Base-by-base conservation (phyloP, 1,139 yeast species). In the Kodamaea arcana region DNA sequence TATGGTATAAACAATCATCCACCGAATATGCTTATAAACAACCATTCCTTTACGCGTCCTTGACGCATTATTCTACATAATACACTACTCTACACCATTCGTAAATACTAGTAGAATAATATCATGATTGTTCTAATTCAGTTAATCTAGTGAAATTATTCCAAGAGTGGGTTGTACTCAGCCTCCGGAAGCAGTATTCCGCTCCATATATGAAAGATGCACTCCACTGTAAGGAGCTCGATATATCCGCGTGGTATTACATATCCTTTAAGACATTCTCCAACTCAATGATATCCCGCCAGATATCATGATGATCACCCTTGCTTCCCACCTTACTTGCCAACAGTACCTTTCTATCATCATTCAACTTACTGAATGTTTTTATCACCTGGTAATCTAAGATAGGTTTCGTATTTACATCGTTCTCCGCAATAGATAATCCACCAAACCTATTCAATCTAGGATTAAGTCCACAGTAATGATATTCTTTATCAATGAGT, bases 391-490 rank as follows among this genome's bases (percentile, higher is more conserved):
- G 78, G 43, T 69, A 75, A 46, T 83, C 90, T 38, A 83, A 67
- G 34, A 82, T 60, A 0, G 83, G 83, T 43, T 79, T 76, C 35
- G 67, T 51, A 38, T 65, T 64, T 20, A 61, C 52, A 24, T 65
- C 68, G 31, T 60, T 58, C n/a, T 48, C 56, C 3, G 61, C 47
- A 41, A 64, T 49, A 11, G 59, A 51, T 27, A 69, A 46, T n/a
- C 75, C 75, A 2, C 80, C 78, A 35, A 75, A 62, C 33, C 90
- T 63, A 51, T 83, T 83, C 61, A 80, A 63, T 43, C 77, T 68
- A 3, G 97, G 95, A 52, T 90, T 92, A 44, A 92, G 65, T 0
- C 97, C 96, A 40, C 86, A 82, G 41, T 65, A 60, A 43, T 85
- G 94, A 36, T 68, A 71, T 42, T 80, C 85, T 44, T 80, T 81